Evolutionary conservation across 1,284 basidiomycete species (phyloP), one percentile per base, ranked within the genome.

Genomic region (Porodaedalea pini): DNA sequence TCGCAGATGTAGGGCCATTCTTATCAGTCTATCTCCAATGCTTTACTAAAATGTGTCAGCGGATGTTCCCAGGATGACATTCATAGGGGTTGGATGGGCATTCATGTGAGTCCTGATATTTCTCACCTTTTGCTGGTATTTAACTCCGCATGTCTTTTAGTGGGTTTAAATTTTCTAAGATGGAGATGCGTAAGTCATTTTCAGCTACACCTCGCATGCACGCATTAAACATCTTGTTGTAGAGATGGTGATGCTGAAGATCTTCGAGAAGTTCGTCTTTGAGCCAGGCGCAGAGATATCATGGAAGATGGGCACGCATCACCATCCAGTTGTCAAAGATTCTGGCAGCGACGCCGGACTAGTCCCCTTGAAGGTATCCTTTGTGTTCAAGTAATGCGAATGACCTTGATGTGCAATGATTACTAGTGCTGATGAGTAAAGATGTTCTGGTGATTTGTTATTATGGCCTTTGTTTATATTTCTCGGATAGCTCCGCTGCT

Each of bases 1-100:
- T 57, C 64, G 3, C 54, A 51, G 11, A 63, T 62, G 65, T 66
- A 44, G n/a, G 51, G 61, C 58, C n/a, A 7, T 31, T 25, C n/a
- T 21, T n/a, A 3, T 23, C 11, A n/a, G 10, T 44, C 21, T 17
- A 51, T 40, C n/a, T 3, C 17, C 3, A 39, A 10, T 15, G 21
- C 21, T 13, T 37, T 50, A 32, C 31, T 15, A 41, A 52, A 32
- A 53, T n/a, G n/a, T 4, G 15, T 8, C 29, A 19, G 13, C 47
- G 1, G 8, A 36, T 29, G n/a, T 15, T 19, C 11, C 23, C n/a
- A 63, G 61, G 57, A 54, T 63, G 57, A 62, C 61, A 17, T 63
- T 62, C 52, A 23, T 62, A 13, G 62, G 62, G 7, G 62, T 61
- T 13, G 48, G 61, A 11, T 51, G 61, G 21, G 54, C 61, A 3